Evolutionary conservation across 2,329 filamentous ascomycete species (phyloP).

Genomic region (Trichothecium roseum): DNA sequence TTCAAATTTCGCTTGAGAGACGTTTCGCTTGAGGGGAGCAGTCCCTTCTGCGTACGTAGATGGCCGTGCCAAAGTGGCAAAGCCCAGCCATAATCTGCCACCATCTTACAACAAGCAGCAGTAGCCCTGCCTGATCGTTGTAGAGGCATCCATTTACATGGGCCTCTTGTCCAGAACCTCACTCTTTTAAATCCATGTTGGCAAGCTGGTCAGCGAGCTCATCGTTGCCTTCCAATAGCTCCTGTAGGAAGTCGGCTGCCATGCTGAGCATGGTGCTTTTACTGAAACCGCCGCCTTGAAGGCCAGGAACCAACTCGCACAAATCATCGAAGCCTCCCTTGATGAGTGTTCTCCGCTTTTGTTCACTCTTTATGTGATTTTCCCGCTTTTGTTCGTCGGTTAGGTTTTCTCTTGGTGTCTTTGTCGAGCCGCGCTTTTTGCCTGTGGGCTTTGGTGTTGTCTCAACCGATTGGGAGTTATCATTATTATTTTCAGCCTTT

Average conservation of each 20-base stretch:
- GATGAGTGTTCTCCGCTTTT: slow-evolving; percentile 74
- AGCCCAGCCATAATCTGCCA: too few species aligned
- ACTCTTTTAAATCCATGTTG: too few species aligned
- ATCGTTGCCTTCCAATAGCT: slow-evolving; percentile 59
- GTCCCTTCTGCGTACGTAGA: too few species aligned
- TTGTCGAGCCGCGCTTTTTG: slow-evolving; percentile 13
- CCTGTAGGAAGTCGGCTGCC: slow-evolving; percentile 69
- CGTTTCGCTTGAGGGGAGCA: too few species aligned
- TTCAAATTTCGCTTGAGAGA: too few species aligned
- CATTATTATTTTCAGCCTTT: neutral
- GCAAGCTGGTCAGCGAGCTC: slow-evolving; percentile 42
- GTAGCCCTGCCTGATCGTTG: too few species aligned
- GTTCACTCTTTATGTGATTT: slow-evolving; percentile 81
- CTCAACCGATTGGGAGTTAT: neutral
- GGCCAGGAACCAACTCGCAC: slow-evolving; percentile 63
- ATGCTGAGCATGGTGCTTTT: slow-evolving; percentile 73
- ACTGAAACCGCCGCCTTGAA: slow-evolving; percentile 66
- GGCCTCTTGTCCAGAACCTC: too few species aligned
- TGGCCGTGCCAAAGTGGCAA: too few species aligned
- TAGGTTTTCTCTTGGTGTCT: slow-evolving; percentile 57
- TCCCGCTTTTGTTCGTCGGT: slow-evolving; percentile 72
- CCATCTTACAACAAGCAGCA: too few species aligned
- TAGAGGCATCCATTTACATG: too few species aligned
- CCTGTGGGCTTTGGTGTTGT: slow-evolving; percentile 8
- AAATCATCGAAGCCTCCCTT: slow-evolving; percentile 76